Evolutionary conservation across 495 filamentous ascomycete genomes (phyloP), one percentile per base, ranked within the genome.

Genomic region (Hypoxylon trugodes): DNA sequence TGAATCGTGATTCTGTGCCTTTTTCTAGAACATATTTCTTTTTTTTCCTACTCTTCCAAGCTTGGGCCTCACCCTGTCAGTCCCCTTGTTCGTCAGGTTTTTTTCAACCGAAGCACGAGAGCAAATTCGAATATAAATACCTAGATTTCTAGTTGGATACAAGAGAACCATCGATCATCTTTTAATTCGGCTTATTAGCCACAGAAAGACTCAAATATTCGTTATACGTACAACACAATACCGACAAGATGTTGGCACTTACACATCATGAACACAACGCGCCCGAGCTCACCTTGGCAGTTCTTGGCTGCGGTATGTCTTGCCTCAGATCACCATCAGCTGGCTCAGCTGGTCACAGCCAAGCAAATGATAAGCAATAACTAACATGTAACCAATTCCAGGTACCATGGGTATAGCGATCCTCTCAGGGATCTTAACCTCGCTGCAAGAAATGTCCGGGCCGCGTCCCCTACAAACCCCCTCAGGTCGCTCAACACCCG

Each of bases 321-420:
- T 35, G 7, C 10, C 32, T 28, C 7, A 40, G 33, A 22, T 41
- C 19, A 28, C 9, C 28, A n/a, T 49, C 6, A 32, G 26, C 18
- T 36, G 25, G 25, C 7, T 25, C 41, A 32, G 41, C 18, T 10
- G 24, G 8, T 28, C 26, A 10, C 8, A 9, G 33, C 18, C 45
- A 49, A 40, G 36, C 37, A 71, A 64, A 49, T 64, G 47, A 65
- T 19, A 52, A 12, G 5, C 28, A 10, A 10, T 30, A 10, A 24
- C 13, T 40, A n/a, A n/a, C n/a, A n/a, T n/a, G n/a, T n/a, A n/a
- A n/a, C n/a, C n/a, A n/a, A n/a, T n/a, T 6, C 18, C 15, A 84
- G 90, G 91, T 48, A 94, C 90, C 16, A 87, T 96, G 84, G 92
- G 91, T 41, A 89, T 90, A 38, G 89, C 91, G 30, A 92, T 96